These are phyloP conservation scores for Cercospora sp. DNA, from an alignment of 2,329 filamentous ascomycete species.

Conservation along the genomic window DNA sequence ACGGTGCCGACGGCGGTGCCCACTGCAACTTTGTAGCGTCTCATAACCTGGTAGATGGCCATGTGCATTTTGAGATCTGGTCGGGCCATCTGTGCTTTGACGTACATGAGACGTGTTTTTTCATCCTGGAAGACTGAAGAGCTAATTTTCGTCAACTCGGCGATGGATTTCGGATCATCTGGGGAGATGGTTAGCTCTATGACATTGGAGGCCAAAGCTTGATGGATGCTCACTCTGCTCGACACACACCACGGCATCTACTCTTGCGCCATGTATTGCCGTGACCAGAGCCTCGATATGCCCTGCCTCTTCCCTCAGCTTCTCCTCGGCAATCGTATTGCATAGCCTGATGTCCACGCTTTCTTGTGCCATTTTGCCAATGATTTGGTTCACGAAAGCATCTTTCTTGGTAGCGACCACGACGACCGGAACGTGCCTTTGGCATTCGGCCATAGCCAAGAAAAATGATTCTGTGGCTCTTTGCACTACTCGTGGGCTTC, in stretches of 20 bases:
- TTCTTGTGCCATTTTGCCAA: slow-evolving; percentile 22
- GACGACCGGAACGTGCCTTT: slow-evolving; percentile 38
- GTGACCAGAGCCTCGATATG: slow-evolving; percentile 29
- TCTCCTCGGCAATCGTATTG: slow-evolving; percentile 30
- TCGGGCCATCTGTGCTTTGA: slow-evolving; percentile 39
- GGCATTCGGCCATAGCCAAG: slow-evolving; percentile 36
- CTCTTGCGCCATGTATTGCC: slow-evolving; percentile 28
- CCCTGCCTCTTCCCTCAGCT: slow-evolving; percentile 29
- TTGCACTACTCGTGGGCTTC: slow-evolving; percentile 38
- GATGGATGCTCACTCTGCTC: slow-evolving; percentile 28
- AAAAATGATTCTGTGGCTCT: slow-evolving; percentile 39
- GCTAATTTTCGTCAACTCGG: slow-evolving; percentile 34
- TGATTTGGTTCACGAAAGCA: slow-evolving; percentile 35
- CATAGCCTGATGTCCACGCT: slow-evolving; percentile 26
- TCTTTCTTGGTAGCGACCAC: slow-evolving; percentile 41
- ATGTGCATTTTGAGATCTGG: slow-evolving; percentile 41
- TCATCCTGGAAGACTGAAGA: slow-evolving; percentile 38
- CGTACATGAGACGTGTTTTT: slow-evolving; percentile 39
- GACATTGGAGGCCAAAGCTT: not conserved
- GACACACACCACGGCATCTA: slow-evolving; percentile 32
- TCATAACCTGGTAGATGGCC: slow-evolving; percentile 38
- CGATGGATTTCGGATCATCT: slow-evolving; percentile 38
- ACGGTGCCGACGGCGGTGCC: slow-evolving; percentile 29
- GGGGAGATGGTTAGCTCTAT: not conserved
- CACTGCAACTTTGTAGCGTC: slow-evolving; percentile 35